Evolutionary conservation across 2,329 filamentous ascomycete species (phyloP).

Genomic region (Rutstroemia sp.): DNA sequence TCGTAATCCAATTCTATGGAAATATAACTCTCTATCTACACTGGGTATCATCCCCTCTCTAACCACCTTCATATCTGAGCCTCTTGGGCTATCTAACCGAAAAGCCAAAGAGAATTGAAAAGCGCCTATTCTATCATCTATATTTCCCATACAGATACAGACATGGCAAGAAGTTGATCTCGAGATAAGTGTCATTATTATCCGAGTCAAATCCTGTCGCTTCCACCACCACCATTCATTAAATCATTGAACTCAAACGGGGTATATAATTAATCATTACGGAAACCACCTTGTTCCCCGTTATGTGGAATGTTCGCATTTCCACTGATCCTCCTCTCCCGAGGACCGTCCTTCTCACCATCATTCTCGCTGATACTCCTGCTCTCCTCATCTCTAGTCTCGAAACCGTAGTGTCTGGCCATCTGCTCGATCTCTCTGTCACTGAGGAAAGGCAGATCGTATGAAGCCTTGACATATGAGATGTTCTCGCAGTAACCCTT

Average conservation of each 20-base stretch:
- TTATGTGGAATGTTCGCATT: not conserved
- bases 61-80: too few species aligned
- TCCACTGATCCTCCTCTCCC: not conserved
- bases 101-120: too few species aligned
- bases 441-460: constrained; percentile 46
- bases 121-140: too few species aligned
- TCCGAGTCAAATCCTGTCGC: not conserved
- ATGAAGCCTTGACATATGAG: constrained; percentile 50
- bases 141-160: too few species aligned
- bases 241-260: not conserved
- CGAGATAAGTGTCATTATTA: constrained; percentile 3
- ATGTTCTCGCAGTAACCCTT: constrained; percentile 53
- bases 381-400: constrained; percentile 23
- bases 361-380: constrained; percentile 16
- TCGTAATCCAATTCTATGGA: too few species aligned
- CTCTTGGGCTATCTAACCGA: too few species aligned
- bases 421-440: constrained; percentile 42
- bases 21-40: too few species aligned
- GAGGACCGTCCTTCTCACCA: not conserved
- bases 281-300: constrained; percentile 3
- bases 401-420: constrained; percentile 25
- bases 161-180: too few species aligned
- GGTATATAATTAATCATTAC: constrained; percentile 2
- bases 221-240: not conserved
- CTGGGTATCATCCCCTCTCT: too few species aligned